A percentile compares a stretch with the other conserved stretches of the same genome.
Conservation (phyloP, 2,329 filamentous ascomycete species). For the Penicillium brevicompactum region DNA sequence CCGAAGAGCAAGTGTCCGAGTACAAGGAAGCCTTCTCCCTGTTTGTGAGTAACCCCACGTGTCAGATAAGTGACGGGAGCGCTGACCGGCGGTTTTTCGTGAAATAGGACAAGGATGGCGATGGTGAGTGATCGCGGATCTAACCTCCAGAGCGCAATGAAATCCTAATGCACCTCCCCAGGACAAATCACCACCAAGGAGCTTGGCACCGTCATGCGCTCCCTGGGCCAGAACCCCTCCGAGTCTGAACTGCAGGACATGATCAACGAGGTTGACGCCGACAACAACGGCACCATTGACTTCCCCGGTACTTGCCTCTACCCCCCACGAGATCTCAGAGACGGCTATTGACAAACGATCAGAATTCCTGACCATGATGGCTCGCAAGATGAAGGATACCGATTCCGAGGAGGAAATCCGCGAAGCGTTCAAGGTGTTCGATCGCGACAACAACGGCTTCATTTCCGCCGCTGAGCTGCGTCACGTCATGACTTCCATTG, state of each 20-base stretch:
- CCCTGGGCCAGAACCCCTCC: slow-evolving; percentile 84
- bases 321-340: neutral
- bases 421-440: slow-evolving; percentile 87
- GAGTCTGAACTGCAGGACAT: slow-evolving; percentile 90
- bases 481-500: slow-evolving; percentile 90
- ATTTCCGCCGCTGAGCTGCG: slow-evolving; percentile 86
- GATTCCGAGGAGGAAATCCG: slow-evolving; percentile 90
- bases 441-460: slow-evolving; percentile 89
- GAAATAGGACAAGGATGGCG: slow-evolving; percentile 80
- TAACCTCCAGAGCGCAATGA: neutral
- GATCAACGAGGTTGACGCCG: slow-evolving; percentile 91
- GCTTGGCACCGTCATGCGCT: slow-evolving; percentile 87
- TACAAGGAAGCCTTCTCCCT: slow-evolving; percentile 99
- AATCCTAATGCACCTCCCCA: slow-evolving; percentile 39
- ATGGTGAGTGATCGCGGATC: slow-evolving; percentile 65
- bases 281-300: slow-evolving; percentile 91
- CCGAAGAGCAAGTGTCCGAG: slow-evolving; percentile 99
- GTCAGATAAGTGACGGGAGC: slow-evolving; percentile 3
- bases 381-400: slow-evolving; percentile 91
- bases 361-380: slow-evolving; percentile 95
- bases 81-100: slow-evolving; percentile 23
- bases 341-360: slow-evolving; percentile 18
- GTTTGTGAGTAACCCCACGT: slow-evolving; percentile 72
- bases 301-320: slow-evolving; percentile 69
- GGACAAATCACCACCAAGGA: slow-evolving; percentile 93